phyloP scores from a whole-genome alignment of 139 green algal species.

The Mesostigma viride region DNA sequence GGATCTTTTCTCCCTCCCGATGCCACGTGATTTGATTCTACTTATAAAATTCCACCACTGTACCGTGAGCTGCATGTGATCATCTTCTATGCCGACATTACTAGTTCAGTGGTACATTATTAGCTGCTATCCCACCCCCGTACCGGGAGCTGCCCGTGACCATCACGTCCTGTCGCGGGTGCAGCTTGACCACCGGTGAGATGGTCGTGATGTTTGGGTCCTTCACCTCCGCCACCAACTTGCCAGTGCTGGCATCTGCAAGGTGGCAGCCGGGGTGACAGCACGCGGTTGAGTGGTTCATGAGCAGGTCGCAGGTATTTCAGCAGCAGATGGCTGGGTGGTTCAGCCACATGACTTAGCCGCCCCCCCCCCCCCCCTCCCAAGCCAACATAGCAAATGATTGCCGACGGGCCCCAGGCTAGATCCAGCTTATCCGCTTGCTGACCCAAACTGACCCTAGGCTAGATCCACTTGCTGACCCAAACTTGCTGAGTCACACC shows the following conservation, averaged over 20 bases:
- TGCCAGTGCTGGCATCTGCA: slow-evolving; percentile 45
- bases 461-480: no score
- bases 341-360: no score
- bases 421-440: no score
- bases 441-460: no score
- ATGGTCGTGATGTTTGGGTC: slow-evolving; percentile 77
- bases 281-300: no score
- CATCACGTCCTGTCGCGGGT: slow-evolving; percentile 61
- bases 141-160: slow-evolving; percentile 38
- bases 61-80: neutral
- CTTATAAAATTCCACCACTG: neutral
- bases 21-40: neutral
- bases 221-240: slow-evolving; percentile 43
- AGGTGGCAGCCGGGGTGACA: no score
- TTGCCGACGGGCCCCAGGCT: no score
- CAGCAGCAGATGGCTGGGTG: no score
- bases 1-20: neutral
- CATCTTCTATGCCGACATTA: neutral
- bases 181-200: slow-evolving; percentile 67
- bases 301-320: no score
- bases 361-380: no score
- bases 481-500: no score
- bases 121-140: neutral
- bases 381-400: no score
- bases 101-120: neutral